phyloP scores from a whole-genome alignment of 2,329 filamentous ascomycete genomes.

The Aspergillus melleus region DNA sequence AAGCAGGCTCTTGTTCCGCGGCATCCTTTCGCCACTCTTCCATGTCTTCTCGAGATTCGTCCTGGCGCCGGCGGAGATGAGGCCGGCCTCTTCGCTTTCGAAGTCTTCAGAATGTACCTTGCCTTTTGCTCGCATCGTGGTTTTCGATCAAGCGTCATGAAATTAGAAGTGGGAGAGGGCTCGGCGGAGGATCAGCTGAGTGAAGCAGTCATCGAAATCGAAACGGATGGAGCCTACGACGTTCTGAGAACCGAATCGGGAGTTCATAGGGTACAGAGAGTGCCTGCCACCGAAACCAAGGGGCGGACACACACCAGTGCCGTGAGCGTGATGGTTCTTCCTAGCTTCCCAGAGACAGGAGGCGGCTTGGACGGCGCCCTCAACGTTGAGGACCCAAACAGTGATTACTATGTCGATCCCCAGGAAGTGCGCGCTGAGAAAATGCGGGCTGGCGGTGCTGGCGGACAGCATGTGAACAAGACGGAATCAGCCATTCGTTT shows the following conservation, averaged over 20 bases:
- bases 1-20: constrained; percentile 78
- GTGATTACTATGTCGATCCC: constrained; percentile 86
- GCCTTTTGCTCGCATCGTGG: constrained; percentile 70
- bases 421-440: constrained; percentile 81
- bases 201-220: constrained; percentile 85
- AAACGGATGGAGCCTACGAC: constrained; percentile 75
- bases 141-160: constrained; percentile 68
- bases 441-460: constrained; percentile 88
- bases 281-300: constrained; percentile 86
- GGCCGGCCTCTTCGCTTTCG: constrained; percentile 83
- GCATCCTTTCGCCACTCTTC: constrained; percentile 85
- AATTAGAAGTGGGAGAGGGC: constrained; percentile 75
- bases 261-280: constrained; percentile 91
- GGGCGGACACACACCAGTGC: constrained; percentile 93
- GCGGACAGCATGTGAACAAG: constrained; percentile 97
- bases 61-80: constrained; percentile 91
- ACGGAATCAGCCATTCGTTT: constrained; percentile 94
- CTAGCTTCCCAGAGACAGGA: constrained; percentile 66
- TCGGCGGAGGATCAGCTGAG: constrained; percentile 68
- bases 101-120: constrained; percentile 88
- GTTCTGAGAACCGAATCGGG: constrained; percentile 83
- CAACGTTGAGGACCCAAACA: constrained; percentile 78
- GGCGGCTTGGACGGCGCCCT: constrained; percentile 53
- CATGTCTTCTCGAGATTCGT: constrained; percentile 87
- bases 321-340: constrained; percentile 87